These are phyloP conservation scores for Auxenochlorella pyrenoidosa DNA, from an alignment of 139 green algal species.

Conservation along the genomic window DNA sequence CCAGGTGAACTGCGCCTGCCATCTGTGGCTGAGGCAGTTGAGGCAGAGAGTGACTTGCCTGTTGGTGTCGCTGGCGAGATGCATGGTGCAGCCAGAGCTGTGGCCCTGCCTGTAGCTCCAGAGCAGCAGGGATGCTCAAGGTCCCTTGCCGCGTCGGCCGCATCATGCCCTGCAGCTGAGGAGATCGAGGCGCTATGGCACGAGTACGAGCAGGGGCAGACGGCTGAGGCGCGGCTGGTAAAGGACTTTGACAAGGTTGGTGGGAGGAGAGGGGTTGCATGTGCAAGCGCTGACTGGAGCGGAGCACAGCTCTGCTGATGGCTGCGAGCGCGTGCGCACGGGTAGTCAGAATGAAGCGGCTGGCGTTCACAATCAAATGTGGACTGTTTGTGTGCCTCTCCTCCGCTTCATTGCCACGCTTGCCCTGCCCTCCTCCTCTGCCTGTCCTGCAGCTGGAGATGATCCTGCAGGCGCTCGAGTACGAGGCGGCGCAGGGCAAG, in stretches of 20 bases:
- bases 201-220: conserved; percentile 90
- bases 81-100: background rate
- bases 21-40: background rate
- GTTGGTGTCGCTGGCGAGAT: background rate
- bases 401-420: too few relatives aligned
- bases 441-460: conserved; percentile 69
- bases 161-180: conserved; percentile 39
- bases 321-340: too few relatives aligned
- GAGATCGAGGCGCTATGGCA: conserved; percentile 86
- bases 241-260: conserved; percentile 97
- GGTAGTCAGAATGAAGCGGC: too few relatives aligned
- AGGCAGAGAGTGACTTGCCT: background rate
- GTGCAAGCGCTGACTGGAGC: background rate
- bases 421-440: background rate
- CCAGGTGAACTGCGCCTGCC: background rate
- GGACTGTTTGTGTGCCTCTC: too few relatives aligned
- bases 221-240: conserved; percentile 85
- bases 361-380: too few relatives aligned
- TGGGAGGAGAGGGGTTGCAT: background rate
- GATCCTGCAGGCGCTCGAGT: conserved; percentile 89
- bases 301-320: too few relatives aligned
- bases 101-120: background rate
- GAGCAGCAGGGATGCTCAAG: too few relatives aligned
- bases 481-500: conserved; percentile 76
- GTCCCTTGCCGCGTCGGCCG: too few relatives aligned